Percentiles rank a stretch among this genome's conserved stretches.
These are phyloP conservation scores for Globisporangium middletonii DNA, from an alignment of 352 stramenopile species.

Conservation along the genomic window DNA sequence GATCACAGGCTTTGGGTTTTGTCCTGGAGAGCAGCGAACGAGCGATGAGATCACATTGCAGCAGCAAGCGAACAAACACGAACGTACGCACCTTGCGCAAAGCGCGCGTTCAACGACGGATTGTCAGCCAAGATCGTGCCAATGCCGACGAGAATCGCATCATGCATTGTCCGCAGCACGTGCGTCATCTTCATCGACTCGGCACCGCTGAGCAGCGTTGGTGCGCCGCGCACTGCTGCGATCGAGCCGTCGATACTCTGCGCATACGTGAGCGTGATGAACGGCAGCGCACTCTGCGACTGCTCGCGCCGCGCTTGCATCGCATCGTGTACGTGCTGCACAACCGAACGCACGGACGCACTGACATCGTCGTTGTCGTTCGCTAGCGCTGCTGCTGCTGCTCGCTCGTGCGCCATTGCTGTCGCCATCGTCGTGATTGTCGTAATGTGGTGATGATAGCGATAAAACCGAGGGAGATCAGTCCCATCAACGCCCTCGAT, in stretches of 20 bases:
- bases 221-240: conserved; percentile 48
- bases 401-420: too few species aligned
- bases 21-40: conserved; percentile 17
- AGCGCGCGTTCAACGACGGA: conserved; percentile 74
- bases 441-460: background rate
- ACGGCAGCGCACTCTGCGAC: conserved; percentile 15
- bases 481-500: background rate
- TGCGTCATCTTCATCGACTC: conserved; percentile 87
- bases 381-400: background rate
- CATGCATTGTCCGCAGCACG: conserved; percentile 74
- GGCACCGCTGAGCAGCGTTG: conserved; percentile 62
- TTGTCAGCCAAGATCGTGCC: conserved; percentile 85
- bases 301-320: conserved; percentile 1
- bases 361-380: background rate
- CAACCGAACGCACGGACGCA: conserved; percentile 4
- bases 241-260: conserved; percentile 89
- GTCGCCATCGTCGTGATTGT: background rate
- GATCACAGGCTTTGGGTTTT: conserved; percentile 67
- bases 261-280: conserved; percentile 85
- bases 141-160: conserved; percentile 84
- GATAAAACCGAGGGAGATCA: background rate
- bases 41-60: background rate
- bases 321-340: conserved; percentile 2
- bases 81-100: conserved; percentile 34
- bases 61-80: background rate